phyloP scores from a whole-genome alignment of 306 rosid genomes.

The Ammopiptanthus mongolicus region DNA sequence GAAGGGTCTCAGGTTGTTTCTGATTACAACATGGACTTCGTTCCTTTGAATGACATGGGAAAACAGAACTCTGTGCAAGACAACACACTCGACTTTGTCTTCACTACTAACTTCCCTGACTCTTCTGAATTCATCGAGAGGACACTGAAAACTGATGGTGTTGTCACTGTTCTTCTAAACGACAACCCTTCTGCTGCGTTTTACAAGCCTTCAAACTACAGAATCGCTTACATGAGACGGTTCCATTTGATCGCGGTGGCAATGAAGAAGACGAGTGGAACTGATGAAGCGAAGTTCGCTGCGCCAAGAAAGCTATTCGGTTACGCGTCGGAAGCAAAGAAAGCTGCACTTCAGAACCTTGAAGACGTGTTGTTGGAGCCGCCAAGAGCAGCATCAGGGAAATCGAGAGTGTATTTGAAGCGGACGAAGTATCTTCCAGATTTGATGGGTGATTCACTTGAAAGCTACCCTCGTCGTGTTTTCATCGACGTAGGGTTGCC shows the following conservation, averaged over 20 bases:
- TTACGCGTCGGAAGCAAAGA: constrained; percentile 38
- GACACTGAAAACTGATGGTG: constrained; percentile 37
- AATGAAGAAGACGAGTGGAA: constrained; percentile 35
- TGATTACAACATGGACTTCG: constrained; percentile 22
- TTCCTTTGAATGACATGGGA: constrained; percentile 20
- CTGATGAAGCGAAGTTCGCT: not conserved
- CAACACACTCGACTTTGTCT: constrained; percentile 36
- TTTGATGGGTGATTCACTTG: constrained; percentile 69
- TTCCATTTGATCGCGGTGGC: constrained; percentile 34
- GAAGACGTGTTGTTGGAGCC: constrained; percentile 83
- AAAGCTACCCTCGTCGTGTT: constrained; percentile 57
- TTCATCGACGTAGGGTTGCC: constrained; percentile 63
- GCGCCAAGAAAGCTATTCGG: constrained; percentile 34
- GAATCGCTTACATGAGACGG: constrained; percentile 36
- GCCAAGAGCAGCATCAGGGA: constrained; percentile 61
- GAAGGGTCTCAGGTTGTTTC: not conserved
- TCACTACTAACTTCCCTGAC: constrained; percentile 23
- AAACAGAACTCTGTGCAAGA: constrained; percentile 19
- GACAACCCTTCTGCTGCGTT: not conserved
- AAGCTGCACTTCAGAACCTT: constrained; percentile 54
- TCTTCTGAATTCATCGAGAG: constrained; percentile 39
- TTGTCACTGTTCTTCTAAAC: constrained; percentile 16
- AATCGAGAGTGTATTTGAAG: constrained; percentile 47
- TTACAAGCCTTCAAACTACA: constrained; percentile 32
- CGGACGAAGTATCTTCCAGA: constrained; percentile 57